Evolutionary conservation across 768 basidiomycete genomes (phyloP).

Genomic region (Pleurotus salmoneostramineus): DNA sequence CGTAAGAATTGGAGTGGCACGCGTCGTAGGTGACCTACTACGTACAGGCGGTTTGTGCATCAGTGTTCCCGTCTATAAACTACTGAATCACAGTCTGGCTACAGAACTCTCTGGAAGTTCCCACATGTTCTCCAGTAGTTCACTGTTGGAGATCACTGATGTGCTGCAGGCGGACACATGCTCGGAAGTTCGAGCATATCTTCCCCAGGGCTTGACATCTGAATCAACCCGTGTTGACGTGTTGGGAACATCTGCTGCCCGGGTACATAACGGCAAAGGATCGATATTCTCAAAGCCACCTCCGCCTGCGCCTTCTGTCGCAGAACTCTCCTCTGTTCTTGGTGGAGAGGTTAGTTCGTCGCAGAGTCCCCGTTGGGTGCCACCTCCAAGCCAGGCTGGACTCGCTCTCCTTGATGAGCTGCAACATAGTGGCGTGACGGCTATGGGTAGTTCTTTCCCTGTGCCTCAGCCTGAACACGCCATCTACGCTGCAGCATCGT

Average conservation of each 20-base stretch:
- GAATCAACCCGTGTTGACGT: slow-evolving; percentile 1
- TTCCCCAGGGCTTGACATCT: slow-evolving; percentile 28
- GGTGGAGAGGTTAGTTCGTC: too few relatives aligned
- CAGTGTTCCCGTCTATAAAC: slow-evolving; percentile 1
- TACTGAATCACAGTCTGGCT: slow-evolving; percentile 14
- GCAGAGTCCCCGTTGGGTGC: too few relatives aligned
- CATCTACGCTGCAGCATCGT: neutral
- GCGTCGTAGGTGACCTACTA: slow-evolving; percentile 52
- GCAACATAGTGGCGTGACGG: too few relatives aligned
- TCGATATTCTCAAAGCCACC: slow-evolving; percentile 9
- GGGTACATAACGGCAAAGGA: neutral
- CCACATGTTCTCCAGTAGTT: slow-evolving; percentile 19
- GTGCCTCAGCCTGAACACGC: neutral
- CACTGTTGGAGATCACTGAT: slow-evolving; percentile 35
- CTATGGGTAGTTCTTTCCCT: too few relatives aligned
- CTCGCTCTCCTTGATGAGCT: too few relatives aligned
- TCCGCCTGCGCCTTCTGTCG: neutral
- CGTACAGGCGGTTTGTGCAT: slow-evolving; percentile 36
- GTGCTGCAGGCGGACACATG: slow-evolving; percentile 53
- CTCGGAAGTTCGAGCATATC: slow-evolving; percentile 59
- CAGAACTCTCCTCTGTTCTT: neutral
- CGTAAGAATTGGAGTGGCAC: slow-evolving; percentile 83
- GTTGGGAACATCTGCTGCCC: neutral
- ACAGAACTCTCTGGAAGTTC: slow-evolving; percentile 23
- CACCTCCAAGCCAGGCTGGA: too few relatives aligned